These are phyloP conservation scores for Sedum album DNA, from an alignment of 164 flowering plant species.

Conservation along the genomic window DNA sequence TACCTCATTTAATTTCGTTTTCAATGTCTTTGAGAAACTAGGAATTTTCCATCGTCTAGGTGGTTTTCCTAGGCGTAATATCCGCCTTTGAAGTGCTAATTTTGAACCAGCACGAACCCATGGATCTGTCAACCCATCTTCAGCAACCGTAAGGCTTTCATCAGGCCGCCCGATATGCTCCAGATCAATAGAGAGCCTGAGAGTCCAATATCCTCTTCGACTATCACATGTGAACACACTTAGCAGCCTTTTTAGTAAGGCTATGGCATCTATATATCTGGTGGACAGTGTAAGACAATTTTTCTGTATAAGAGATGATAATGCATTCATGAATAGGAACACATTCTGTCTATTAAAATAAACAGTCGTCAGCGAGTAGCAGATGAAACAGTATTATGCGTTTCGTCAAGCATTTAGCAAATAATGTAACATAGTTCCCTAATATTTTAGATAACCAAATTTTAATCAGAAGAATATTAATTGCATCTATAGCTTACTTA, in stretches of 20 bases:
- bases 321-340: background rate
- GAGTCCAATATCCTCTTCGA: conserved; percentile 89
- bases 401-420: no score
- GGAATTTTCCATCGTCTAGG: conserved; percentile 96
- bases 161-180: conserved; percentile 63
- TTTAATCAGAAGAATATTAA: no score
- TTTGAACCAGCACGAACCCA: conserved; percentile 93
- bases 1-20: conserved; percentile 75
- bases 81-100: conserved; percentile 78
- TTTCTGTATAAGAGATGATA: background rate
- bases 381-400: no score
- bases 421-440: no score
- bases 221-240: conserved; percentile 38
- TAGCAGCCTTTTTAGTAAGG: conserved; percentile 45
- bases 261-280: conserved; percentile 74
- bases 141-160: conserved; percentile 86
- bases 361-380: background rate
- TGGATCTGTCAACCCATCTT: conserved; percentile 67
- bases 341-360: background rate
- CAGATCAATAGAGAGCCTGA: conserved; percentile 76
- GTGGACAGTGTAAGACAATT: background rate
- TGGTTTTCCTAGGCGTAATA: conserved; percentile 83
- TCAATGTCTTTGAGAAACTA: conserved; percentile 44
- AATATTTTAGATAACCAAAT: no score
- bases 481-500: no score